phyloP scores from a whole-genome alignment of 148 eudicot species.

The Suaeda aralocaspica region DNA sequence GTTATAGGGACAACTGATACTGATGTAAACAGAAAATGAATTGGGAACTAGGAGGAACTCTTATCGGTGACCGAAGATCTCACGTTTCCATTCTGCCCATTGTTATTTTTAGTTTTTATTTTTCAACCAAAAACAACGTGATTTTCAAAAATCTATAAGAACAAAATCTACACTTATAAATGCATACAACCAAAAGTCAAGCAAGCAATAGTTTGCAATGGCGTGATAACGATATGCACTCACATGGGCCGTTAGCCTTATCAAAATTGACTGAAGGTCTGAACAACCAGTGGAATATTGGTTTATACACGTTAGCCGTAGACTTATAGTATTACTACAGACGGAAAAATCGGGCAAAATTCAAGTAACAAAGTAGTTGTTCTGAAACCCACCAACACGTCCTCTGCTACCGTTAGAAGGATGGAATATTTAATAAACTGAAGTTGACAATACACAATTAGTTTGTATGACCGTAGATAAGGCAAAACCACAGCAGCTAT shows the following conservation, averaged over 20 bases:
- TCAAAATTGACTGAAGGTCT: neutral
- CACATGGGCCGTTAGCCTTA: no score
- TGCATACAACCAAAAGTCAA: no score
- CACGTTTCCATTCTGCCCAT: no score
- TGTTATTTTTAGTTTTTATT: no score
- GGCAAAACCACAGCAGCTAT: constrained; percentile 32
- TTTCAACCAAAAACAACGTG: no score
- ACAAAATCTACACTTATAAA: no score
- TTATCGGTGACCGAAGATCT: no score
- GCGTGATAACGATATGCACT: neutral
- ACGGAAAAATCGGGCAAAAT: neutral
- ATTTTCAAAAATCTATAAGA: no score
- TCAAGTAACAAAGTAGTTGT: neutral
- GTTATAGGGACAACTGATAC: no score
- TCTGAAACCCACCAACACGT: neutral
- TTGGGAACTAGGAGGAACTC: no score
- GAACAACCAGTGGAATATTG: no score
- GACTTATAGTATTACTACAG: neutral
- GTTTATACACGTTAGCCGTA: neutral
- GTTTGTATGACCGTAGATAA: constrained; percentile 34
- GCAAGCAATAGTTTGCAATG: neutral
- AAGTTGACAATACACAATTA: constrained; percentile 27
- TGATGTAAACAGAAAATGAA: no score
- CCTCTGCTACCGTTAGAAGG: neutral
- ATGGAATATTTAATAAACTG: constrained; percentile 18